Evolutionary conservation across 257 asterid species (phyloP).

Genomic region (Lycium barbarum): DNA sequence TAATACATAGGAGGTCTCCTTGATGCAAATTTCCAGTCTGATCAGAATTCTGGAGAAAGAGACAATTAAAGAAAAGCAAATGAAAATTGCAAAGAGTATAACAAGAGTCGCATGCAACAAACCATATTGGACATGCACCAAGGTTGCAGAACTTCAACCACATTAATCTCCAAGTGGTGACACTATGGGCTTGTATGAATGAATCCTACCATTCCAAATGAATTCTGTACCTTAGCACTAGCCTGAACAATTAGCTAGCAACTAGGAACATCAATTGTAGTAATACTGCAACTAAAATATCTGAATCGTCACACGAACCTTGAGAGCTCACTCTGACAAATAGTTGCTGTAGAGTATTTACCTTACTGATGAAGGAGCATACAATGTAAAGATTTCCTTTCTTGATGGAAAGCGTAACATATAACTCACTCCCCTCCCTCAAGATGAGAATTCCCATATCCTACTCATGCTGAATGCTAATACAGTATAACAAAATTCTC

Average conservation of each 20-base stretch:
- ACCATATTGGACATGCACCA: background rate
- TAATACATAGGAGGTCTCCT: conserved; percentile 26
- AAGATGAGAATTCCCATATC: background rate
- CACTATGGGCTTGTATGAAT: background rate
- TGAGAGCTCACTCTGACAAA: background rate
- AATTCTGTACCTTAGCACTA: background rate
- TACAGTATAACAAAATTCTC: too few relatives aligned
- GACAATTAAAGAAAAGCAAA: background rate
- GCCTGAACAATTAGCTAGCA: background rate
- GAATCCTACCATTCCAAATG: conserved; percentile 19
- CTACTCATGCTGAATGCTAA: background rate
- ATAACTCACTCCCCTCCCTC: background rate
- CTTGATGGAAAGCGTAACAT: background rate
- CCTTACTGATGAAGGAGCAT: background rate
- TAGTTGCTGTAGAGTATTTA: background rate
- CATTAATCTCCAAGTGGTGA: conserved; percentile 18
- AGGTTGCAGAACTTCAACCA: background rate
- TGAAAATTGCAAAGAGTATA: background rate
- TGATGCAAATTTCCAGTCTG: background rate
- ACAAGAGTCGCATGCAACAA: background rate
- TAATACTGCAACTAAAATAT: conserved; percentile 1
- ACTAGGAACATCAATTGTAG: background rate
- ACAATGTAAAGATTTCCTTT: background rate
- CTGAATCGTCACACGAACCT: background rate
- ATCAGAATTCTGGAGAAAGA: background rate